Base-by-base conservation (phyloP, 495 filamentous ascomycete genomes). In the Tuber brumale region DNA sequence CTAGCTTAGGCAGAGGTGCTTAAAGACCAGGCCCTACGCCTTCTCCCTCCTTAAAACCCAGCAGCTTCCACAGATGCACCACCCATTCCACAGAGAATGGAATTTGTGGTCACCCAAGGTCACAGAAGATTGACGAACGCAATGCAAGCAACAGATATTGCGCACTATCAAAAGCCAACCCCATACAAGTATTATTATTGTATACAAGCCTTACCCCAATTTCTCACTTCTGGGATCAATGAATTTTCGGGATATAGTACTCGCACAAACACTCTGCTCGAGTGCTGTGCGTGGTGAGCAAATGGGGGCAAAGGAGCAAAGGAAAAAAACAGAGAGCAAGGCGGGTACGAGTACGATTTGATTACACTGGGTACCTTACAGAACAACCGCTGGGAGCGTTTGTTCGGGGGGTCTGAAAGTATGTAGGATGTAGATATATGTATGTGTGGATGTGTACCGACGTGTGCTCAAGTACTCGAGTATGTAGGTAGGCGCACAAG, bases 301-400 rank as follows among this genome's bases (percentile, higher is more conserved):
- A 16, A n/a, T 16, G 27, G 57, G 76, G 69, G 35, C 27, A 42
- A 72, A 79, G 69, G 70, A 75, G 61, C 75, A 70, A 79, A n/a
- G n/a, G 73, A 27, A 51, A 27, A 70, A 48, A 71, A 44, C 10
- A 57, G 41, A 27, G 69, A 41, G 71, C 43, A 57, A 75, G 76
- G 75, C 71, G 73, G 77, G 51, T 61, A 61, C 12, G 27, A 61
- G 57, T 61, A 35, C 12, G 57, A 66, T 66, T 66, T 31, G 57
- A 66, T 16, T 35, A 35, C 31, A 14, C 57, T 18, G 57, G 31
- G 31, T 35, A 35, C 57, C 57, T 18, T 66, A 66, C 27, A 66
- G 27, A 66, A 35, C 27, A 8, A 35, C 27, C 57, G 19, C 14
- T 18, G 27, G 57, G 31, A 66, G 57, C 57, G 27, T 66, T 66